Conservation (phyloP, 768 basidiomycete species). For the Leccinum subtestaceum region DNA sequence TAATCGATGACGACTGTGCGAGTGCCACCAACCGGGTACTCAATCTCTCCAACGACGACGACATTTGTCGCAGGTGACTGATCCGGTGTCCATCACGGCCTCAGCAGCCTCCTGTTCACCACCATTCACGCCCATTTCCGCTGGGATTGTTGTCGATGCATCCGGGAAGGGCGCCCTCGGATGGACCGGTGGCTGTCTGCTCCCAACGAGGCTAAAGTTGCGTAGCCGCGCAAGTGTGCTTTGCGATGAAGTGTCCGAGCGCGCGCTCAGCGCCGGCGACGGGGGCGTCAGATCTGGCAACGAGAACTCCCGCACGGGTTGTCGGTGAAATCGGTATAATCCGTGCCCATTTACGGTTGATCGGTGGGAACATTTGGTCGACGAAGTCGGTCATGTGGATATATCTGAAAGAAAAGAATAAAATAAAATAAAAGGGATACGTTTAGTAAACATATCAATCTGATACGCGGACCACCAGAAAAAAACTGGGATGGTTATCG, state of each 20-base stretch:
- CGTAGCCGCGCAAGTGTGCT: conserved; percentile 72
- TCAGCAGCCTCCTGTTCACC: neutral
- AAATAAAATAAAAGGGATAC: neutral
- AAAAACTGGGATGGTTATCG: neutral
- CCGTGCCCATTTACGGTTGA: conserved; percentile 82
- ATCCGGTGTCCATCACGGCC: conserved; percentile 30
- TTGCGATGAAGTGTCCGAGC: conserved; percentile 80
- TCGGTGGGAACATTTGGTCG: conserved; percentile 98
- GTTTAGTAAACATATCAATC: neutral
- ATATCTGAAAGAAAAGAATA: conserved; percentile 52
- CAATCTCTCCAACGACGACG: conserved; percentile 66
- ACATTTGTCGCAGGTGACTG: conserved; percentile 62
- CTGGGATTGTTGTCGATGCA: conserved; percentile 8
- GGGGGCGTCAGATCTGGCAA: conserved; percentile 82
- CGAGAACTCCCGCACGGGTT: conserved; percentile 71
- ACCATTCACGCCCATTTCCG: neutral
- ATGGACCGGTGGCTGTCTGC: conserved; percentile 34
- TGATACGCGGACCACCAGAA: too few relatives aligned
- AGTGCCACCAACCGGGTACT: conserved; percentile 57
- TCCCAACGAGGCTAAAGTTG: conserved; percentile 72
- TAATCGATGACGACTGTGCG: conserved; percentile 38
- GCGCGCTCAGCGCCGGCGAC: conserved; percentile 91
- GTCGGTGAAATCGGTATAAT: conserved; percentile 94
- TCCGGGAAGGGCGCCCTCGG: conserved; percentile 28
- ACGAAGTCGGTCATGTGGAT: conserved; percentile 99